phyloP scores from a whole-genome alignment of 2,329 filamentous ascomycete species.

The Nigrograna mackinnonii region DNA sequence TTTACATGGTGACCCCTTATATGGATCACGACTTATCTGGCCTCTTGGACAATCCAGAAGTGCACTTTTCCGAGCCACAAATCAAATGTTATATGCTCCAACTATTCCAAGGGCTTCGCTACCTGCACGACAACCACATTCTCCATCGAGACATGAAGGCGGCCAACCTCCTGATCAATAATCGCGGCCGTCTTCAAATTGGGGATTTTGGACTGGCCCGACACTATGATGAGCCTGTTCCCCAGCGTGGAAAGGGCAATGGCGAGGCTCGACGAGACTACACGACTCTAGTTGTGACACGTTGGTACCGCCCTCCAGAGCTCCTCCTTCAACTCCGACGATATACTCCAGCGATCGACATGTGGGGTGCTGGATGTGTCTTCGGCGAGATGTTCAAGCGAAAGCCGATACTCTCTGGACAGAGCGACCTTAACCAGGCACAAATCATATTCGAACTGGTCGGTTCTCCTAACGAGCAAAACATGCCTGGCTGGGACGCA shows the following conservation, averaged over 20 bases:
- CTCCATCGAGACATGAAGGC: conserved; percentile 99
- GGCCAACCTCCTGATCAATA: conserved; percentile 95
- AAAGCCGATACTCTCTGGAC: conserved; percentile 89
- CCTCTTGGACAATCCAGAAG: conserved; percentile 89
- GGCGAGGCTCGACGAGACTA: conserved; percentile 89
- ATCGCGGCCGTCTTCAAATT: conserved; percentile 90
- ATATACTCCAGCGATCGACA: conserved; percentile 97
- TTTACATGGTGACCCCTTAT: conserved; percentile 99
- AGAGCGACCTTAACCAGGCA: conserved; percentile 85
- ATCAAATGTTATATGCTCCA: conserved; percentile 99
- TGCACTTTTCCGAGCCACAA: conserved; percentile 83
- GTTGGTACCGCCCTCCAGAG: conserved; percentile 97
- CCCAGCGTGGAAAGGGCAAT: conserved; percentile 75
- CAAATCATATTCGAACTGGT: conserved; percentile 93
- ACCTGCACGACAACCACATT: conserved; percentile 84
- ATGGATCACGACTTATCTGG: conserved; percentile 99
- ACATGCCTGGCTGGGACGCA: conserved; percentile 86
- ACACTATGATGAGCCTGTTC: conserved; percentile 85
- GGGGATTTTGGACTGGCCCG: conserved; percentile 95
- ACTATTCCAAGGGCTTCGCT: conserved; percentile 83
- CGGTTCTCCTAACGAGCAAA: conserved; percentile 85
- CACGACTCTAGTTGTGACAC: conserved; percentile 92
- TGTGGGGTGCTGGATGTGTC: conserved; percentile 99
- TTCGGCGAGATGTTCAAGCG: conserved; percentile 97
- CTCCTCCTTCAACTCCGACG: conserved; percentile 82